Conservation (phyloP, 306 rosid genomes). For the Ochetophila trinervis region DNA sequence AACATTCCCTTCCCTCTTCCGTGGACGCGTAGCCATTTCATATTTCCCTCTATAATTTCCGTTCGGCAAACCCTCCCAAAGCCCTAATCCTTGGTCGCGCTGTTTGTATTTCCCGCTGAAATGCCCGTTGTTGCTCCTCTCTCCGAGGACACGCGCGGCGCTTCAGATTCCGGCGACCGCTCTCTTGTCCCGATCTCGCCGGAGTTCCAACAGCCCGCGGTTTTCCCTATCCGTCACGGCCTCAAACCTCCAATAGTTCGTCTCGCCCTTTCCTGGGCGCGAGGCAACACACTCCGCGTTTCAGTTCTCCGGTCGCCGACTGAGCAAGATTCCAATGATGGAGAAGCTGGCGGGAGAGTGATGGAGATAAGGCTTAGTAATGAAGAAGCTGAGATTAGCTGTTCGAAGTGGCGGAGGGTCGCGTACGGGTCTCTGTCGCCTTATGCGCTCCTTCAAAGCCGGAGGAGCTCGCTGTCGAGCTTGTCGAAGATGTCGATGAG, state of each 20-base stretch:
- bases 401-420: slow-evolving; percentile 59
- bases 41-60: background rate
- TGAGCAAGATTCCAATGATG: slow-evolving; percentile 24
- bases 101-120: background rate
- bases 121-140: slow-evolving; percentile 43
- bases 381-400: slow-evolving; percentile 59
- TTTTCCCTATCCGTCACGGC: slow-evolving; percentile 61
- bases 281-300: slow-evolving; percentile 76
- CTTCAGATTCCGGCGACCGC: slow-evolving; percentile 21
- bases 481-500: slow-evolving; percentile 45
- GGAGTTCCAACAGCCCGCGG: slow-evolving; percentile 29
- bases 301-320: slow-evolving; percentile 45
- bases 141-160: slow-evolving; percentile 27
- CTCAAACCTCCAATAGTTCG: slow-evolving; percentile 64
- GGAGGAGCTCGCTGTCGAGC: slow-evolving; percentile 50
- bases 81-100: slow-evolving; percentile 17
- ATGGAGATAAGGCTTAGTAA: slow-evolving; percentile 63
- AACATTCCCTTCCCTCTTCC: too few species aligned
- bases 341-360: slow-evolving; percentile 50
- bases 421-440: slow-evolving; percentile 81
- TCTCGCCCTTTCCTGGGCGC: slow-evolving; percentile 74
- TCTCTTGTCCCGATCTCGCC: slow-evolving; percentile 42
- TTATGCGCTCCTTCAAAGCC: slow-evolving; percentile 83
- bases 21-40: background rate
- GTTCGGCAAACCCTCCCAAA: slow-evolving; percentile 33